phyloP scores from a whole-genome alignment of 2,329 filamentous ascomycete species.

The Nemania sp. region DNA sequence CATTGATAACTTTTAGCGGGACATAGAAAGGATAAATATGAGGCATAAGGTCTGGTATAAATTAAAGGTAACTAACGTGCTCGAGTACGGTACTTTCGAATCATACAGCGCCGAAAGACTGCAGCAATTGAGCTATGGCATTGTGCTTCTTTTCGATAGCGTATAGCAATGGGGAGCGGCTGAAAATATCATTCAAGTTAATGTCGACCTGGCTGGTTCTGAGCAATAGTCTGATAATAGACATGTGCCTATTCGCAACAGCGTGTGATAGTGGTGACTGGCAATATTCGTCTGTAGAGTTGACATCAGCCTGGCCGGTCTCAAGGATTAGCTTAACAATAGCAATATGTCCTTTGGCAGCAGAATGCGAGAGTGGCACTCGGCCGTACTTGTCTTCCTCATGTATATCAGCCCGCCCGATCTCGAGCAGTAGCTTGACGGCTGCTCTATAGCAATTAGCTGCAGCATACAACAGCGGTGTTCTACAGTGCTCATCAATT shows the following conservation, averaged over 20 bases:
- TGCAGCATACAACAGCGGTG: background rate
- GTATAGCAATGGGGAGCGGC: too few species aligned
- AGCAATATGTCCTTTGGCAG: background rate
- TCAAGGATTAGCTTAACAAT: background rate
- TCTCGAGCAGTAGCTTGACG: constrained; percentile 1
- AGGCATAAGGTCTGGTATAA: too few species aligned
- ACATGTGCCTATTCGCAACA: background rate
- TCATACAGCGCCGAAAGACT: too few species aligned
- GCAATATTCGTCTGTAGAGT: background rate
- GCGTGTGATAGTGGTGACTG: background rate
- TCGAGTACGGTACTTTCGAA: too few species aligned
- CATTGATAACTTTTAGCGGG: too few species aligned
- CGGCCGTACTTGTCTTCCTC: background rate
- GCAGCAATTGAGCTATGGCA: too few species aligned
- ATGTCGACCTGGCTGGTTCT: background rate
- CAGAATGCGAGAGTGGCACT: background rate
- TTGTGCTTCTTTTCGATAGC: too few species aligned
- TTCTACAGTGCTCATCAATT: background rate
- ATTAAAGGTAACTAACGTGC: too few species aligned
- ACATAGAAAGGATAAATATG: too few species aligned
- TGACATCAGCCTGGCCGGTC: background rate
- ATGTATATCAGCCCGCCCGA: background rate
- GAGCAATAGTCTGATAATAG: background rate
- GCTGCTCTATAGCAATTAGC: background rate
- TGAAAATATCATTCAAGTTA: background rate